phyloP scores from a whole-genome alignment of 176 grass and related monocot genomes.

The Dendrocalamus sinicus region DNA sequence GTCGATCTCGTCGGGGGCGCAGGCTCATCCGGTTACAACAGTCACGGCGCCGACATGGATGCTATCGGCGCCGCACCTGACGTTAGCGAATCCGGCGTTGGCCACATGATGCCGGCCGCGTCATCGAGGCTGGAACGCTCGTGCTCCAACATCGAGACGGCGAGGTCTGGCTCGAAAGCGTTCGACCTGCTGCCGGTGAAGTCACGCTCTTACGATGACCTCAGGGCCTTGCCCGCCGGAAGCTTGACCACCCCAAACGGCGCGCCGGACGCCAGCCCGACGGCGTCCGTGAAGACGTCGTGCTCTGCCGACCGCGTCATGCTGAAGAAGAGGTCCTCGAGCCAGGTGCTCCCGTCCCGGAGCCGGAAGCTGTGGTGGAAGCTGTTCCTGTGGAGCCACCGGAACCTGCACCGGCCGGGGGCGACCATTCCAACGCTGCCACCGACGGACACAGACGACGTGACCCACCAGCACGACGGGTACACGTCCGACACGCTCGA shows the following conservation, averaged over 20 bases:
- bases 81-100: conserved; percentile 33
- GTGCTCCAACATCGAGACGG: conserved; percentile 95
- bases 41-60: background rate
- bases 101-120: background rate
- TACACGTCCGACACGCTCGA: conserved; percentile 79
- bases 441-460: background rate
- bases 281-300: conserved; percentile 57
- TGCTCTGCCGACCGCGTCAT: conserved; percentile 78
- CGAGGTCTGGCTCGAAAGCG: conserved; percentile 47
- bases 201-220: conserved; percentile 66
- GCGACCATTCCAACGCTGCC: background rate
- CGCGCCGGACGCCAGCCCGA: conserved; percentile 54
- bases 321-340: conserved; percentile 72
- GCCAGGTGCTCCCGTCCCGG: conserved; percentile 86
- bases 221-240: conserved; percentile 29
- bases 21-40: conserved; percentile 32
- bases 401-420: conserved; percentile 54
- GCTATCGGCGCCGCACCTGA: conserved; percentile 27
- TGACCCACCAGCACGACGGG: conserved; percentile 50
- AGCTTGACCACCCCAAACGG: background rate
- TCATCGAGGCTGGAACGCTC: conserved; percentile 63
- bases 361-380: conserved; percentile 87
- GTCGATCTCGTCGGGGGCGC: conserved; percentile 35
- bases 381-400: conserved; percentile 83
- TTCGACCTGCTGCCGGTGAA: conserved; percentile 55